A percentile compares a stretch with the other conserved stretches of the same genome.
These are phyloP conservation scores for Clonostachys sp. DNA, from an alignment of 2,329 filamentous ascomycete genomes.

Conservation along the genomic window DNA sequence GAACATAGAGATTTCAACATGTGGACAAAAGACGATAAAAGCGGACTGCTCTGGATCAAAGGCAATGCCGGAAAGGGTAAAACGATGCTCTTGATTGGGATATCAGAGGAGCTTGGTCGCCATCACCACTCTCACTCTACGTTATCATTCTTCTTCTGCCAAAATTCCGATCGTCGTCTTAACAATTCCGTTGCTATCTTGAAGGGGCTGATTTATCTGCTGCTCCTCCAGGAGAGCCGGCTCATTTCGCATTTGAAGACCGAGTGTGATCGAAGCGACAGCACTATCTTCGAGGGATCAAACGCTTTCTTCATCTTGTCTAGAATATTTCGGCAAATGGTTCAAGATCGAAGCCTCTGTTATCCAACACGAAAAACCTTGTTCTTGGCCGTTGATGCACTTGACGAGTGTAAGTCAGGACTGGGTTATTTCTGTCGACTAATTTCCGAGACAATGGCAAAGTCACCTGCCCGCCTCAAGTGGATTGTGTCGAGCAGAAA, in stretches of 20 bases:
- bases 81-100: constrained; percentile 33
- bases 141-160: constrained; percentile 33
- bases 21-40: constrained; percentile 3
- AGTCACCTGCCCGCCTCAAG: constrained; percentile 23
- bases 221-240: constrained; percentile 16
- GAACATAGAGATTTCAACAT: constrained; percentile 11
- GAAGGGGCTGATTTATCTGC: constrained; percentile 34
- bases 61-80: constrained; percentile 35
- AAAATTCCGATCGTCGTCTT: constrained; percentile 24
- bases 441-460: constrained; percentile 20
- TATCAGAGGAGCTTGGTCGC: constrained; percentile 10
- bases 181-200: constrained; percentile 34
- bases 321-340: no score
- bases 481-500: constrained; percentile 40
- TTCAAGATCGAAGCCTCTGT: constrained; percentile 13
- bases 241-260: constrained; percentile 2
- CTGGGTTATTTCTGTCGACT: constrained; percentile 16
- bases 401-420: constrained; percentile 33
- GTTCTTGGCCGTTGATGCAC: constrained; percentile 27
- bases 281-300: constrained; percentile 22
- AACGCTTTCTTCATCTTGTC: constrained; percentile 14
- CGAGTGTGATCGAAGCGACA: constrained; percentile 1
- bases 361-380: constrained; percentile 9
- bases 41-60: constrained; percentile 26
- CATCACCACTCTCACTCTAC: not conserved